These are phyloP conservation scores for Psidium guajava DNA, from an alignment of 345 rosid species.

Conservation along the genomic window DNA sequence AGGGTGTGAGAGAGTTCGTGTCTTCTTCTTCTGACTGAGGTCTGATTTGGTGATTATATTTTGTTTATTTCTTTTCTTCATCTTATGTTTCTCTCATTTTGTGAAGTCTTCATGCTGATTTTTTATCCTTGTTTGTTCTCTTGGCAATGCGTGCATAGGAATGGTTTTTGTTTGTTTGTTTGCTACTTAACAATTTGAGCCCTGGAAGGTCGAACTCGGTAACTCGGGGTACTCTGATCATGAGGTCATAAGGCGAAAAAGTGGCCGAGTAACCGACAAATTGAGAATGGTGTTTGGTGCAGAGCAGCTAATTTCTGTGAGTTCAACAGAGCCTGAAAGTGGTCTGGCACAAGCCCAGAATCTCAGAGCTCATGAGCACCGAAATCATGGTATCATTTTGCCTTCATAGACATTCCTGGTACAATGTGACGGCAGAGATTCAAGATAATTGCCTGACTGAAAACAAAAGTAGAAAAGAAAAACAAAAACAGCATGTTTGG, in stretches of 20 bases:
- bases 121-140: background rate
- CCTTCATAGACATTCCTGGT: background rate
- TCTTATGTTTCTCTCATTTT: background rate
- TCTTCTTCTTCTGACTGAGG: background rate
- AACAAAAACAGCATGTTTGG: background rate
- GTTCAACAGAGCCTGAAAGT: background rate
- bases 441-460: background rate
- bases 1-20: slow-evolving; percentile 27
- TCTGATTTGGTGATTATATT: background rate
- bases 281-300: background rate
- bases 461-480: background rate
- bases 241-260: background rate
- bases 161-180: background rate
- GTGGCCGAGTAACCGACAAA: background rate
- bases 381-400: background rate
- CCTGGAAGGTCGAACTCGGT: background rate
- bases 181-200: background rate
- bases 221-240: background rate
- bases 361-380: background rate
- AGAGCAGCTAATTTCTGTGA: background rate
- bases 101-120: background rate
- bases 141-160: background rate
- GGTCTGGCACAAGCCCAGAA: background rate
- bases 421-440: background rate
- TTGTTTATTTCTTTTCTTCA: background rate